Base-by-base conservation (phyloP, 768 basidiomycete genomes). In the Leccinum fibrillosum region DNA sequence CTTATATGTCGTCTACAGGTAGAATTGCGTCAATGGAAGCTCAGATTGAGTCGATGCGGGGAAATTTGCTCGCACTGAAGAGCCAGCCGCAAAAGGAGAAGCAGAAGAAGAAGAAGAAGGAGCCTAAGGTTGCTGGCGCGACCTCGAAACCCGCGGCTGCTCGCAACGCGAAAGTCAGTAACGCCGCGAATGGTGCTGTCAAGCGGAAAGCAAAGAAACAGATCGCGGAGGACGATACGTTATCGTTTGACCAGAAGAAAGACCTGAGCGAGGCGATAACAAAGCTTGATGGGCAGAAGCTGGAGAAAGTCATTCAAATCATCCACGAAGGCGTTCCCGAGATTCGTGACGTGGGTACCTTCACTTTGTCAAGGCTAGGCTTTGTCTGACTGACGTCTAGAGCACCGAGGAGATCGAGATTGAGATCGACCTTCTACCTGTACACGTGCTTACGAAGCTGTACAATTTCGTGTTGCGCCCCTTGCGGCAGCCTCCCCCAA, bases 341-440 rank as follows among this genome's bases (percentile, higher is more conserved):
- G 68, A 90, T 98, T 57, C 85, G 93, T 70, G 91, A 94, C 68
- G 95, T 97, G 72, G 77, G 94, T 80, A 6, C 11, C 53, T 26
- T 52, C 6, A n/a, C 28, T 53, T 74, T 19, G 21, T 34, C 28
- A 47, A 35, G 37, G 55, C 32, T 60, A 19, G 45, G 59, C n/a
- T 30, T 34, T 8, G 58, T 56, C 58, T 67, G 58, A 60, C 58
- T 52, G 13, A 28, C 53, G 62, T 55, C 59, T 77, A 94, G 92
- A 94, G 92, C 73, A 90, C 89, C 49, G 94, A 98, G 74, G 97
- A 99, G 77, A 98, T 99, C 68, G 97, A 99, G 73, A 84, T 99
- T 45, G 97, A 99, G 75, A 98, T 99, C 68, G 97, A 98, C 69
- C 78, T 86, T 42, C 79, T 99, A 32, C 95, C 97, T 51, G 80